Evolutionary conservation across 2,329 filamentous ascomycete genomes (phyloP), one percentile per base, ranked within the genome.

Genomic region (Biscogniauxia mediterranea): DNA sequence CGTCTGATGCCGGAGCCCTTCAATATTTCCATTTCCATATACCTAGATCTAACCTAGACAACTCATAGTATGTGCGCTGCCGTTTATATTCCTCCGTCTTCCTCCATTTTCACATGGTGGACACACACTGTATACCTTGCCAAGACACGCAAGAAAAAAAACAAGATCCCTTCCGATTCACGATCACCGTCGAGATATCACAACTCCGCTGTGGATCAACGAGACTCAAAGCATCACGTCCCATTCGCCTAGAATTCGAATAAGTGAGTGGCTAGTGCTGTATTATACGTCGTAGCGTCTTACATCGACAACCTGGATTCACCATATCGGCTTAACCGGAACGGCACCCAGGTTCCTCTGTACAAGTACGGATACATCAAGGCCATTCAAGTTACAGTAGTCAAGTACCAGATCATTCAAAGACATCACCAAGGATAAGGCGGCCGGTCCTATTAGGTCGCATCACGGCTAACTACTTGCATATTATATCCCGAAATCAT

Each of bases 401-500:
- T 52, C 46, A 56, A 57, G 56, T 57, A 69, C 61, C 58, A 58
- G 65, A 69, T 56, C 64, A 61, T 57, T 38, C 58, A 59, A 25
- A 58, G 58, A 54, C 51, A 57, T 60, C 61, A 6, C 58, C 53
- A 61, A 60, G 70, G 71, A 63, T 69, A 61, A 65, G 65, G 65
- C 69, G 70, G 68, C 69, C 69, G 66, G 69, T 64, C 64, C 66
- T 66, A 61, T 61, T 62, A 64, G 65, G 71, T 73, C 60, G 63
- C 70, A 72, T 72, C 63, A 70, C 69, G 68, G 68, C 71, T 71
- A 71, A 64, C 69, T 67, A 64, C 69, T 70, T 76, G 73, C 73
- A 76, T 75, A 68, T 62, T 70, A 67, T 67, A 64, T 74, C 71
- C 75, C 74, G 73, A 75, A 69, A 75, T 75, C 74, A 68, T 73